phyloP scores from a whole-genome alignment of 1,284 basidiomycete species.

The Marasmius sp. region DNA sequence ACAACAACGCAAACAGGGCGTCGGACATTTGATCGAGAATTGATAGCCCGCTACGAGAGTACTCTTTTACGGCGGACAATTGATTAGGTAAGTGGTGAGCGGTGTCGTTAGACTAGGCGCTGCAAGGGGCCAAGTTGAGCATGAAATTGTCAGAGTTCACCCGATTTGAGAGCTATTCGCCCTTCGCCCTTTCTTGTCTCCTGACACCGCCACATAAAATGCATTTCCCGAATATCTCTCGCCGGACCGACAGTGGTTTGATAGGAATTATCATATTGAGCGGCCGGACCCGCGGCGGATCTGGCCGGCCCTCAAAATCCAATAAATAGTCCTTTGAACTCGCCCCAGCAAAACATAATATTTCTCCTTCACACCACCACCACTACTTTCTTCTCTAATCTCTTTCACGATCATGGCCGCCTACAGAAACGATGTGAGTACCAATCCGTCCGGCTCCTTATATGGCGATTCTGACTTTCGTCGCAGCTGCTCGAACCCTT shows the following conservation, averaged over 20 bases:
- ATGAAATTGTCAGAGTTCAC: no score
- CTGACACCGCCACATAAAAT: no score
- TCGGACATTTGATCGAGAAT: no score
- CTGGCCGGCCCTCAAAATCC: neutral
- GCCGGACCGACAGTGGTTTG: neutral
- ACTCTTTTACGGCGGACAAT: neutral
- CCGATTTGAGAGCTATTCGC: no score
- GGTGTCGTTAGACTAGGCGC: neutral
- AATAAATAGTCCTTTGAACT: neutral
- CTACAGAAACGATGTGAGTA: constrained; percentile 10
- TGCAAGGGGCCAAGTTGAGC: neutral
- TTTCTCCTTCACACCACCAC: constrained; percentile 1
- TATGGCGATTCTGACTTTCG: constrained; percentile 64
- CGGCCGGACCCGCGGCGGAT: neutral
- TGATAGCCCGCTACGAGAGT: no score
- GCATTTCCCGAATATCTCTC: no score
- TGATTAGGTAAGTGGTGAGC: neutral
- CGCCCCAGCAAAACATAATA: neutral
- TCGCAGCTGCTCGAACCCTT: constrained; percentile 73
- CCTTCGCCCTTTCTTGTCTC: no score
- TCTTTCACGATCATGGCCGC: constrained; percentile 1
- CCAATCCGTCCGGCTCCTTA: constrained; percentile 16
- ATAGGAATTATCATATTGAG: neutral
- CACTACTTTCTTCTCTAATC: neutral
- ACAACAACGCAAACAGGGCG: no score